Percentiles rank a stretch among this genome's conserved stretches.
phyloP scores from a whole-genome alignment of 176 grass and related monocot species.

The Oryza rufipogon region DNA sequence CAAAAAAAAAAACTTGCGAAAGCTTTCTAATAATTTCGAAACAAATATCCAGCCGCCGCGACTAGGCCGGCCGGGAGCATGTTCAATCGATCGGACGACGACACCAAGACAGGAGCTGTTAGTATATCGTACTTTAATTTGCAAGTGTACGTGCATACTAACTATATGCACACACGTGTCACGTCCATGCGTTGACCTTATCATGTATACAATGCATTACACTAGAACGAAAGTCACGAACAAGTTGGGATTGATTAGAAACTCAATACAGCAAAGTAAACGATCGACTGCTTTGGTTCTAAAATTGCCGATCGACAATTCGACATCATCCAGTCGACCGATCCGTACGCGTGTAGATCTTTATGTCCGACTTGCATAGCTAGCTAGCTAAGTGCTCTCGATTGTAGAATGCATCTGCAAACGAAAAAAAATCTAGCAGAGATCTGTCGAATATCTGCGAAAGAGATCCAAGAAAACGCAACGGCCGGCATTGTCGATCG shows the following conservation, averaged over 20 bases:
- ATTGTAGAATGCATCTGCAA: too few relatives aligned
- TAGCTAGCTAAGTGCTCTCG: not conserved
- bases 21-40: too few relatives aligned
- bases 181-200: not conserved
- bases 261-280: not conserved
- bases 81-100: not conserved
- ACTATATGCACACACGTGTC: not conserved
- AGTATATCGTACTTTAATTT: not conserved
- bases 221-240: not conserved
- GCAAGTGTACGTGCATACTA: not conserved
- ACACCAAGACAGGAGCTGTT: not conserved
- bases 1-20: not conserved
- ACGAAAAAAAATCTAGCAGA: constrained; percentile 16
- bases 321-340: not conserved
- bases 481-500: not conserved
- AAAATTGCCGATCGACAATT: not conserved
- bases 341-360: not conserved
- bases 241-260: not conserved
- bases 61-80: not conserved
- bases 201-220: not conserved
- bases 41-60: not conserved
- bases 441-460: constrained; percentile 16
- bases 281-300: not conserved
- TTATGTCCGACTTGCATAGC: not conserved
- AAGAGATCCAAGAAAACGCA: constrained; percentile 27